These are phyloP conservation scores for Paracoccidioides brasiliensis DNA, from an alignment of 2,329 filamentous ascomycete species.

Conservation along the genomic window DNA sequence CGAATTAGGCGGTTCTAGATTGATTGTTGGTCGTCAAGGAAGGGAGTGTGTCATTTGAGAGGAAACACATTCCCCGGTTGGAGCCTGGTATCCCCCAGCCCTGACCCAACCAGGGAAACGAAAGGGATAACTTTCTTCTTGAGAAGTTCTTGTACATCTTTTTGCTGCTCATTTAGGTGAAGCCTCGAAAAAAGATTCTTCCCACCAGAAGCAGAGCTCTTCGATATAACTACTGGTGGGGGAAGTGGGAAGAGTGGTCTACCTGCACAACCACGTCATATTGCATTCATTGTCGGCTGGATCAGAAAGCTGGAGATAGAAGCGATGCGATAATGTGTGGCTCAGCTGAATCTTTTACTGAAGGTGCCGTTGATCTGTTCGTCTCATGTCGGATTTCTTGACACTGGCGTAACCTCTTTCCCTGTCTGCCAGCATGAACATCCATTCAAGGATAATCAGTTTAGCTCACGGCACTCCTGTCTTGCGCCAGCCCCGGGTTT, in stretches of 20 bases:
- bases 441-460: not conserved
- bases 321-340: no score
- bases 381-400: not conserved
- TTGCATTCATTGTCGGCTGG: not conserved
- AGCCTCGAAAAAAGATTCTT: not conserved
- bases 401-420: not conserved
- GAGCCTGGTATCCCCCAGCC: no score
- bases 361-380: not conserved
- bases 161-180: not conserved
- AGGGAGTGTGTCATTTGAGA: not conserved
- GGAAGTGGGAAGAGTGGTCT: not conserved
- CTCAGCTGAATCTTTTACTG: not conserved
- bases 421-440: not conserved
- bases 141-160: not conserved
- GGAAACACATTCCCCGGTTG: not conserved
- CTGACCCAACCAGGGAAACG: not conserved
- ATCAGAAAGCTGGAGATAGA: not conserved
- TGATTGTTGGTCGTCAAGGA: not conserved
- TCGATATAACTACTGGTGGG: not conserved
- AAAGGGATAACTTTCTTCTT: not conserved
- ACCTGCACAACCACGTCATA: not conserved
- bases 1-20: not conserved
- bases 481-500: not conserved
- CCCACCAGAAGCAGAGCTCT: not conserved
- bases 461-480: not conserved